Evolutionary conservation across 2,329 filamentous ascomycete species (phyloP).

Genomic region (Arthrocladium fulminans): DNA sequence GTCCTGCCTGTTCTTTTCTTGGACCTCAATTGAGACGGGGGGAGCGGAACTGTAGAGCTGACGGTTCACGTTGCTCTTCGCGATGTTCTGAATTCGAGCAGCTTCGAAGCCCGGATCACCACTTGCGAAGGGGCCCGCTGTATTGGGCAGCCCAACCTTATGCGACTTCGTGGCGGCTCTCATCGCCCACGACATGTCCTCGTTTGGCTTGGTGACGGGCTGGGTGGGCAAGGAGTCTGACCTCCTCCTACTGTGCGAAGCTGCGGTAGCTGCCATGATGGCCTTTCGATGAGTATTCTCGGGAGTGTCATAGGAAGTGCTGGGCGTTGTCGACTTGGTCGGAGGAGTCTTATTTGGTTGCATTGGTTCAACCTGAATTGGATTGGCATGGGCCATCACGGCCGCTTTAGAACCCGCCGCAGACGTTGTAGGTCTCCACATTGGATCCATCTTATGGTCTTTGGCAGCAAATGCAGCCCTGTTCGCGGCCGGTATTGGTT

Average conservation of each 20-base stretch:
- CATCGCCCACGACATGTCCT: slow-evolving; percentile 55
- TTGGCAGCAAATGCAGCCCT: slow-evolving; percentile 52
- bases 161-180: slow-evolving; percentile 64
- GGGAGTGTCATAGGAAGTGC: slow-evolving; percentile 39
- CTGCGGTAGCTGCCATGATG: slow-evolving; percentile 65
- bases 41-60: slow-evolving; percentile 73
- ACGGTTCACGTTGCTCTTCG: slow-evolving; percentile 58
- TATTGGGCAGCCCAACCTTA: slow-evolving; percentile 28
- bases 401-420: slow-evolving; percentile 66
- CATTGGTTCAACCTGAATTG: slow-evolving; percentile 40
- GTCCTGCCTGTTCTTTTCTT: slow-evolving; percentile 64
- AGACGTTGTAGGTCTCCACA: slow-evolving; percentile 56
- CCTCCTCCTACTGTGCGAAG: slow-evolving; percentile 58
- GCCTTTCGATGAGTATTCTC: slow-evolving; percentile 54
- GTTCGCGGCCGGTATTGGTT: slow-evolving; percentile 51
- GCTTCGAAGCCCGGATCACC: slow-evolving; percentile 39
- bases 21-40: slow-evolving; percentile 59
- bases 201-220: slow-evolving; percentile 32
- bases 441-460: slow-evolving; percentile 52
- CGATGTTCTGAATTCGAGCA: slow-evolving; percentile 55
- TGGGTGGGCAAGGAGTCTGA: slow-evolving; percentile 53
- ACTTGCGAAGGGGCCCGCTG: slow-evolving; percentile 40
- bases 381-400: slow-evolving; percentile 52
- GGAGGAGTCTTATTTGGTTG: slow-evolving; percentile 40
- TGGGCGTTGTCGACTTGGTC: slow-evolving; percentile 34